Evolutionary conservation across 176 grass and related monocot genomes (phyloP), one percentile per base, ranked within the genome.

Genomic region (Carex cristatella): DNA sequence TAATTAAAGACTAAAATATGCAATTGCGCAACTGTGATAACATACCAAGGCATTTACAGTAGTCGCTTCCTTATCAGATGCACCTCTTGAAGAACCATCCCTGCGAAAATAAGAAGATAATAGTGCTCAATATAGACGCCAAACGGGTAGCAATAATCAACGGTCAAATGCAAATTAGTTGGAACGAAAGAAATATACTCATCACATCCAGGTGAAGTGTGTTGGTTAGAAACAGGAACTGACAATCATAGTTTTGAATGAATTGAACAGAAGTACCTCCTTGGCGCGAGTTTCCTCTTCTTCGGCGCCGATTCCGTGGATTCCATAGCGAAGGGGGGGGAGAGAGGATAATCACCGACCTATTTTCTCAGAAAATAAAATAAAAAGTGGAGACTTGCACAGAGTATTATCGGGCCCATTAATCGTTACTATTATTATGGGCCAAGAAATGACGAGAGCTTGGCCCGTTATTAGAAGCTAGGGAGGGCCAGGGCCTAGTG

Each of bases 41-140:
- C 72, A 69, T 84, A 93, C 84, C 31, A 18, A 85, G 65, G 76
- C 33, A 83, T 40, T 70, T 63, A 82, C 79, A 58, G 86, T 63
- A 84, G 87, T 23, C 35, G 54, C 58, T 86, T 61, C 89, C 89
- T 91, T 93, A 76, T 92, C 88, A 27, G 59, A 23, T 57, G 19
- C 69, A 79, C 23, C 60, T 85, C 85, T 87, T 74, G 91, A 83
- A 91, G 87, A 61, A 70, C 35, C 82, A 76, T 71, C 66, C 91
- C 90, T 97, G 86, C 16, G 13, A 79, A 67, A 87, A 87, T 10
- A 18, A 68, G 31, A 88, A 61, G 10, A 70, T 2, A 35, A 71
- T 23, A 6, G n/a, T 3, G 4, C 59, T 61, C 59, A n/a, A 19
- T 19, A 2, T 7, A 65, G 27, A 28, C 61, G 61, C 10, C 8